These are phyloP conservation scores for Selaginella moellendorffii DNA, from an alignment of 75 land plant species.

Conservation along the genomic window DNA sequence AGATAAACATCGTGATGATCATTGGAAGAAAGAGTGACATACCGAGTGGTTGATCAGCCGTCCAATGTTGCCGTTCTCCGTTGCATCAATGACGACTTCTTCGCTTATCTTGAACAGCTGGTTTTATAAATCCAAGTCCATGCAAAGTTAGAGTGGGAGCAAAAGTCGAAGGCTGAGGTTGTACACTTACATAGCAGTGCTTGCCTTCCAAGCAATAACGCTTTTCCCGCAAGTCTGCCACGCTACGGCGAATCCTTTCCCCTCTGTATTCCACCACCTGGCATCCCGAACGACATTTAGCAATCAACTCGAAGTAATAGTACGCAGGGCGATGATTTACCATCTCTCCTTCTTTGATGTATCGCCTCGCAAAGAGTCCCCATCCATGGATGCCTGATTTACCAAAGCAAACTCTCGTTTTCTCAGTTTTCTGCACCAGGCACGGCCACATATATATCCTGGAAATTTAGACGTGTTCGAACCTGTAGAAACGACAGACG, in stretches of 20 bases:
- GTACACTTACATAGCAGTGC: conserved; percentile 7
- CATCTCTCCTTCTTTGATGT: conserved; percentile 1
- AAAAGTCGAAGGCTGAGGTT: not conserved
- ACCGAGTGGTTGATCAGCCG: conserved; percentile 92
- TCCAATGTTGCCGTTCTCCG: conserved; percentile 82
- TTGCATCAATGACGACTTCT: conserved; percentile 92
- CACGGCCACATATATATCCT: not conserved
- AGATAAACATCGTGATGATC: not conserved
- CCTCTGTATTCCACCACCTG: conserved; percentile 5
- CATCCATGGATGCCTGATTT: conserved; percentile 4
- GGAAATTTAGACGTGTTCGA: no score
- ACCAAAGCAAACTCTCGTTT: conserved; percentile 7
- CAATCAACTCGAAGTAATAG: no score
- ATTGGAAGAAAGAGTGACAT: not conserved
- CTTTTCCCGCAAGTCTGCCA: conserved; percentile 6
- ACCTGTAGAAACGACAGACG: conserved; percentile 6
- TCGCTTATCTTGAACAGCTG: conserved; percentile 90
- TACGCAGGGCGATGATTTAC: no score
- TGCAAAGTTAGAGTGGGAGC: not conserved
- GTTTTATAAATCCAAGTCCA: not conserved
- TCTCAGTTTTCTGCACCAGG: conserved; percentile 9
- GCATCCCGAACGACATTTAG: no score
- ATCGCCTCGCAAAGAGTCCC: conserved; percentile 2
- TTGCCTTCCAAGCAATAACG: not conserved
- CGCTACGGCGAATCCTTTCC: not conserved